These are phyloP conservation scores for Penicillium oxalicum DNA, from an alignment of 2,329 filamentous ascomycete species.

Conservation along the genomic window DNA sequence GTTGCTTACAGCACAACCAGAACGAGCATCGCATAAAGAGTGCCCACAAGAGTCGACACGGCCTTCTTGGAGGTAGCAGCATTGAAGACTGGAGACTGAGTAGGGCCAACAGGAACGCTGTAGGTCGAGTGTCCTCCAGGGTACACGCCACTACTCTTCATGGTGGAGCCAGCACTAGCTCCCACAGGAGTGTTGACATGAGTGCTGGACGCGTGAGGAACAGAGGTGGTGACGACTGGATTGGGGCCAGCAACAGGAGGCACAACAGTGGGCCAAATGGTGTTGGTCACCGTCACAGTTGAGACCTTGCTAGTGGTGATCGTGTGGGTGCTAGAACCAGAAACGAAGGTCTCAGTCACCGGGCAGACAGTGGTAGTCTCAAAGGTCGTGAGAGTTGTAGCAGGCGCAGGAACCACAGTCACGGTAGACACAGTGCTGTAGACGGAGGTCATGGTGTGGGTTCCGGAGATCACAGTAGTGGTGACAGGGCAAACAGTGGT, in stretches of 20 bases:
- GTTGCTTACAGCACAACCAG: neutral
- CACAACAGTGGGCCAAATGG: neutral
- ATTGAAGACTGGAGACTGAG: neutral
- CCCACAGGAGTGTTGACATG: neutral
- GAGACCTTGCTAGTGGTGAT: slow-evolving; percentile 3
- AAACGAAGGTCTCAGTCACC: slow-evolving; percentile 1
- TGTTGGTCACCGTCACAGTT: neutral
- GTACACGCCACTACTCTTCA: neutral
- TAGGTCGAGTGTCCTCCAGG: neutral
- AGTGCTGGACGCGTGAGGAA: neutral
- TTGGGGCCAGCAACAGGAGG: neutral
- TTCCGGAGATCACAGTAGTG: neutral
- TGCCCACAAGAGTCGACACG: neutral
- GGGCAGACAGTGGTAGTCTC: slow-evolving; percentile 3
- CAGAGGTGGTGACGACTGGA: neutral
- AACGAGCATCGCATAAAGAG: neutral
- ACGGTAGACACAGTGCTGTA: neutral
- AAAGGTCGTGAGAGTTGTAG: neutral
- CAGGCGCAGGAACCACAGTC: neutral
- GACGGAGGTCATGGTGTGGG: neutral
- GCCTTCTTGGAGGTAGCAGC: neutral
- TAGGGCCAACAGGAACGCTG: neutral
- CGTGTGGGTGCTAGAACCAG: neutral
- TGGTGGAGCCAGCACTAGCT: neutral
- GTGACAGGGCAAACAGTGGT: slow-evolving; percentile 5